Evolutionary conservation across 257 asterid species (phyloP), one percentile per base, ranked within the genome.

Genomic region (Capsicum baccatum): DNA sequence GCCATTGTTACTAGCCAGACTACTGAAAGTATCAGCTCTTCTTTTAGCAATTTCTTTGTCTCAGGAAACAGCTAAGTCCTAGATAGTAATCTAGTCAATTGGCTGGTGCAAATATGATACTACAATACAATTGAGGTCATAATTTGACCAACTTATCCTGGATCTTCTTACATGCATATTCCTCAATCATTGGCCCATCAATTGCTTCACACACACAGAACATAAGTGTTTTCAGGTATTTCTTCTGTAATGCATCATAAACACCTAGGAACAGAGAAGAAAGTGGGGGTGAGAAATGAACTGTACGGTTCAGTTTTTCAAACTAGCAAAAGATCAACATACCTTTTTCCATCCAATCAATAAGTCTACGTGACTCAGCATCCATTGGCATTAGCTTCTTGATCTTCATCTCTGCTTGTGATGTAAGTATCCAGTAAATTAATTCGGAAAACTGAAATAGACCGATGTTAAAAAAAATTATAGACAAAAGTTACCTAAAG

Each of bases 311-410:
- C 10, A 47, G 58, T 5, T 44, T 71, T 57, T 5, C 33, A 71
- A 47, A 71, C 58, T 17, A 44, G 39, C 79, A 52, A 42, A 81
- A 73, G 69, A 79, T 82, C 56, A 80, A 33, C 85, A 82, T 83
- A 87, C 99, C 99, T 96, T 96, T 94, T 92, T 94, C 99, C 98
- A 96, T 94, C 98, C 98, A 94, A 83, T 94, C 99, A 87, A 96
- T 92, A 74, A 96, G 94, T 84, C 99, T 88, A 70, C 99, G 98
- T 35, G 99, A 94, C 88, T 96, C 99, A 69, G 95, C 94, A 92
- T 94, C 99, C 94, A 96, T 87, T 56, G 99, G 99, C 98, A 94
- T 92, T 58, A 96, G 99, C 91, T 96, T 96, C 91, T 96, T 96
- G 67, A 96, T 93, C 93, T 96, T 96, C 98, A 96, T 94, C 84